Conservation (phyloP, 2,329 filamentous ascomycete genomes). For the Scortechinia acanthostroma region DNA sequence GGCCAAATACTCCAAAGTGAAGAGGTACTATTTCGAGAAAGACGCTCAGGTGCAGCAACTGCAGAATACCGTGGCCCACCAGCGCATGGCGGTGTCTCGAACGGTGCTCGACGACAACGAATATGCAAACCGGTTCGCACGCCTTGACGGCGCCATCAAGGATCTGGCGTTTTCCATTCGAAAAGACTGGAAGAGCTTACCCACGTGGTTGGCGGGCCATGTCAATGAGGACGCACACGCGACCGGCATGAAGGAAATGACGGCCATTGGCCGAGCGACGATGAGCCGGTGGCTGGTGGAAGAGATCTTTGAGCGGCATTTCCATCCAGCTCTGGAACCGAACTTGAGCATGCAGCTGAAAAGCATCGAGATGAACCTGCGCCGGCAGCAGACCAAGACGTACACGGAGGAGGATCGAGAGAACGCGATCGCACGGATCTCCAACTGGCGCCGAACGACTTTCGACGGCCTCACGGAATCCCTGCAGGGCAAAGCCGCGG, state of each 20-base stretch:
- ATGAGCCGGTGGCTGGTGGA: conserved; percentile 62
- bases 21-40: conserved; percentile 66
- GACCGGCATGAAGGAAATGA: conserved; percentile 65
- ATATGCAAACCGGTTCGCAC: conserved; percentile 56
- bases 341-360: conserved; percentile 53
- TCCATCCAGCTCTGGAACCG: conserved; percentile 57
- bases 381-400: conserved; percentile 40
- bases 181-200: conserved; percentile 58
- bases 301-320: conserved; percentile 59
- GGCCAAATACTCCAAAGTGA: conserved; percentile 66
- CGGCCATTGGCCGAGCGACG: conserved; percentile 56
- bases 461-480: conserved; percentile 55
- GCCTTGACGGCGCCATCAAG: conserved; percentile 60
- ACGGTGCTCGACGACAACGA: conserved; percentile 65
- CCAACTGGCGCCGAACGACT: conserved; percentile 62
- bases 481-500: conserved; percentile 39
- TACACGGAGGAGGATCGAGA: conserved; percentile 54
- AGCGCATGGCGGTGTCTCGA: conserved; percentile 60
- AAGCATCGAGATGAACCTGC: conserved; percentile 52
- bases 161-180: conserved; percentile 63
- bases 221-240: conserved; percentile 58
- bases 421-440: conserved; percentile 53
- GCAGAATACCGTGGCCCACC: conserved; percentile 63
- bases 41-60: conserved; percentile 62
- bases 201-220: conserved; percentile 47